Base-by-base conservation (phyloP, 305 asterid genomes). In the Salvia sclarea region DNA sequence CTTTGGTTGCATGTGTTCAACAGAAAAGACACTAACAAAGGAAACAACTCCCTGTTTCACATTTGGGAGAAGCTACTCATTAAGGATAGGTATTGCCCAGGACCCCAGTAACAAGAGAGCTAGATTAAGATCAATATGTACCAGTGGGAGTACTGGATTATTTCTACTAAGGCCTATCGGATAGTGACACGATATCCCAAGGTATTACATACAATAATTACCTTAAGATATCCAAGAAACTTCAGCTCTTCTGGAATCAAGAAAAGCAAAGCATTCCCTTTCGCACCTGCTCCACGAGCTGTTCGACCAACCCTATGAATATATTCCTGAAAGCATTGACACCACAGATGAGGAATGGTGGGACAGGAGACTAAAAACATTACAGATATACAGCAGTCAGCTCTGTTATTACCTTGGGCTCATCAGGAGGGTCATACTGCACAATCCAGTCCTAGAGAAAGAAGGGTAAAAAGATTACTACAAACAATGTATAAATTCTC, bases 221-320 rank as follows among this genome's bases (percentile, higher is more conserved):
- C 97, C 96, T 88, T 88, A 8, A 91, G 98, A 76, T 91, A 89
- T 28, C 55, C 31, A 41, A 94, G 97, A 80, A 91, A 94, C 72
- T 80, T 80, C 21, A 85, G 69, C 78, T 94, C 99, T 75, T 94
- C 98, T 0, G 99, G 99, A 73, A 86, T 94, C 76, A 93, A 76
- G 87, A 90, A 86, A 68, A 93, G 95, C 68, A 90, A 73, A 13
- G 98, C 98, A 75, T 81, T 85, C 59, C 98, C 98, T 75, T 87
- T 90, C 11, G 91, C 97, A 77, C 98, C 98, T 75, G 87, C 99
- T 8, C 98, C 98, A 67, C 98, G 95, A 10, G 99, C 99, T 25
- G 98, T 91, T 71, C 97, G 80, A 68, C 99, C 98, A 37, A 93
- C 98, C 79, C 98, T 75, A 61, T 93, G 98, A 64, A 90, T 87